These are phyloP conservation scores for Dacryopinax primogenitus DNA, from an alignment of 768 basidiomycete genomes.

Conservation along the genomic window DNA sequence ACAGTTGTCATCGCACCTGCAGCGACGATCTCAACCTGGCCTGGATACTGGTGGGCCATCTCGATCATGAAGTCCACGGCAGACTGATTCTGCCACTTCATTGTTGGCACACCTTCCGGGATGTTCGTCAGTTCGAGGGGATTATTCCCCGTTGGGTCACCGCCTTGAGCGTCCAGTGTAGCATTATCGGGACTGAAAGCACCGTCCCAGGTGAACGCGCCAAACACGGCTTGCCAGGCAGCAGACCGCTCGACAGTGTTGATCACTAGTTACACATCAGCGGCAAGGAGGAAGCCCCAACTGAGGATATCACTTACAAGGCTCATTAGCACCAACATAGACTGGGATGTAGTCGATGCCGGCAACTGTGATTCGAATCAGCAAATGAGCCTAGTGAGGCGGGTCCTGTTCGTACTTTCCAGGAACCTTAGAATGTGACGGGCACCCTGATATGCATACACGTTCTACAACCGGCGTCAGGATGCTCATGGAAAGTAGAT, in stretches of 20 bases:
- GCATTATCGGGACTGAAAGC: not conserved
- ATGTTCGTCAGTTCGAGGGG: not conserved
- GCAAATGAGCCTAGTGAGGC: not conserved
- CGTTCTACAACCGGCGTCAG: not conserved
- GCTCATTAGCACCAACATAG: constrained; percentile 2
- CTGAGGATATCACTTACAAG: not conserved
- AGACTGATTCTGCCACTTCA: constrained; percentile 6
- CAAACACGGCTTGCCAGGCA: constrained; percentile 1
- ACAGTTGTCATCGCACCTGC: constrained; percentile 4
- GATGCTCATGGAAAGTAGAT: not conserved
- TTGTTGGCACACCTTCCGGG: not conserved
- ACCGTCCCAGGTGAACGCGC: constrained; percentile 5
- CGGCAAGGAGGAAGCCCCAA: not conserved
- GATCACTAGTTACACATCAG: not conserved
- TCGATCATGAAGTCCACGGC: constrained; percentile 5
- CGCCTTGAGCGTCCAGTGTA: not conserved
- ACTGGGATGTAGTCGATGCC: constrained; percentile 4
- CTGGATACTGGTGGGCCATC: not conserved
- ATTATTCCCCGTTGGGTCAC: not conserved
- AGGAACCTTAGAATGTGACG: not conserved
- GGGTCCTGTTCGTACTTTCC: not conserved
- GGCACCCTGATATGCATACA: constrained; percentile 7
- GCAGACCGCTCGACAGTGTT: constrained; percentile 5
- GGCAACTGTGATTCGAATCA: not conserved
- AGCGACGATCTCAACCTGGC: constrained; percentile 3